Base-by-base conservation (phyloP, 305 asterid species). In the Fraxinus greggii region DNA sequence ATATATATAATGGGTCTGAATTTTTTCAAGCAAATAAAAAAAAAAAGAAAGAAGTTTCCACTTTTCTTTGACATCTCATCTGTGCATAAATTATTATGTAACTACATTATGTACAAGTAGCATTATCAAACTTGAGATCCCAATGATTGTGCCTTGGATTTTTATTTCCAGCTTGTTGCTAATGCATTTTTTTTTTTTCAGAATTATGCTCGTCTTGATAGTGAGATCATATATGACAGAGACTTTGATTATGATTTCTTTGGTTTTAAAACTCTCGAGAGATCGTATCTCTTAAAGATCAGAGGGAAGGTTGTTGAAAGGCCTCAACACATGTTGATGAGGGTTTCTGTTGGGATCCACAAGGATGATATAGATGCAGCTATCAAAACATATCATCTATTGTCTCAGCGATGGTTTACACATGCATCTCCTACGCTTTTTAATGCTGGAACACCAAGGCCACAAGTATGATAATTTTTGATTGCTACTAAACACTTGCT, bases 401-500 rank as follows among this genome's bases (percentile, higher is more conserved):
- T 96, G 90, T 96, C 99, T 21, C 99, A 96, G 81, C 79, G 98
- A 65, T 96, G 99, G 98, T 96, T 96, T 86, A 94, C 99, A 56
- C 99, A 94, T 86, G 99, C 99, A 56, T 93, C 99, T 79, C 99
- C 99, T 4, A 96, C 99, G 23, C 96, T 94, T 81, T 96, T 96
- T 75, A 94, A 96, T 85, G 96, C 98, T 12, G 99, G 99, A 84
- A 96, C 98, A 78, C 98, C 98, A 75, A 91, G 94, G 70, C 99
- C 99, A 77, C 99, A 94, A 79, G 98, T 95, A 86, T 3, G 90
- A 26, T 81, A 72, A 48, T 24, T 51, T 36, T 78, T 3, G 3
- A 13, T 0, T 24, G 29, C 21, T n/a, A 38, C 13, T 69, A 29
- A 28, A 5, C 13, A 26, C 36, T 13, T 69, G 10, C 74, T 0